Base-by-base conservation (phyloP, 2,329 filamentous ascomycete genomes). In the Neoscytalidium dimidiatum region DNA sequence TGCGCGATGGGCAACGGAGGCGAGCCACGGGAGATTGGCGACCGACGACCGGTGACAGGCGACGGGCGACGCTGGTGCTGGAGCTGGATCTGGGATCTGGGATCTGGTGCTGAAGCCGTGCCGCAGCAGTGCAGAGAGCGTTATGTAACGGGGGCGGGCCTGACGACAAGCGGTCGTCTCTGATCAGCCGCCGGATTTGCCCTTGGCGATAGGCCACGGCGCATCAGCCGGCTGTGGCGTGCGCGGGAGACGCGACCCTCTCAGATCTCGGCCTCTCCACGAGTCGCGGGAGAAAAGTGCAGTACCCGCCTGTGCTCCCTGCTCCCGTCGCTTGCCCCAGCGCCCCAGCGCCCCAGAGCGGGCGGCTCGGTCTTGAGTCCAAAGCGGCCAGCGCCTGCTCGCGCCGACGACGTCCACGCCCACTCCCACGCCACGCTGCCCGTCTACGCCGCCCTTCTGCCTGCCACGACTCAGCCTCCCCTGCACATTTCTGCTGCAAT, bases 221-320 rank as follows among this genome's bases (percentile, higher is more conserved):
- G 56, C 56, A 23, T 31, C 28, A n/a, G 26, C 38, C 56, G 56
- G 56, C 56, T 73, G 74, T 31, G 74, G 74, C 1, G 73, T 71
- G 58, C 8, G 38, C 38, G 38, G 38, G 38, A 41, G 38, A 4
- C 1, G 13, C 11, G 38, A 70, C 73, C 29, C 72, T 72, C 31
- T 31, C 67, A 76, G 23, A 75, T 77, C 53, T 76, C 72, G 73
- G 9, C 29, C 28, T 19, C 38, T 8, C 33, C 38, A 41, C 33
- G 52, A 56, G 41, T 56, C 52, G 52, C 51, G 9, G 14, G 14
- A 41, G n/a, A 13, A 17, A 41, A 41, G 4, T 9, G 13, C 9
- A 23, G 13, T 21, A 23, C 46, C 46, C 23, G 46, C 13, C n/a
- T 28, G 46, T 21, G 44, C 23, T n/a, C n/a, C n/a, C n/a, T n/a